Conservation (phyloP, 2,329 filamentous ascomycete species). For the Fusarium pilosicola region DNA sequence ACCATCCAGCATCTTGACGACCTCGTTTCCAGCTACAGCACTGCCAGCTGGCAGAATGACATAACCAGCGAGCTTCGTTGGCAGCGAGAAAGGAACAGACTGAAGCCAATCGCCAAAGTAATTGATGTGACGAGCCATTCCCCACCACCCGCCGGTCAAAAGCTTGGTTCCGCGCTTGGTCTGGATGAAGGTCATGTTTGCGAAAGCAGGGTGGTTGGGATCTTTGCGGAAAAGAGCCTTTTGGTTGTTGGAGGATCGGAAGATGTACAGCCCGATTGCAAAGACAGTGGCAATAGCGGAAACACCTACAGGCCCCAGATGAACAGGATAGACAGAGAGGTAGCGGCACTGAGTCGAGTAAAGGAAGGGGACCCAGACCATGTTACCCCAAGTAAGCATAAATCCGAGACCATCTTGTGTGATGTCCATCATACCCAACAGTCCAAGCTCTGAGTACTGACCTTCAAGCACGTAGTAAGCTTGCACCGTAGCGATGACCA, state of each 20-base stretch:
- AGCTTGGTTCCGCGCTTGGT: conserved; percentile 83
- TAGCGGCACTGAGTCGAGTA: conserved; percentile 87
- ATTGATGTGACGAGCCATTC: conserved; percentile 87
- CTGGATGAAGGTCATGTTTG: conserved; percentile 82
- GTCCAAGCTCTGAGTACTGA: conserved; percentile 83
- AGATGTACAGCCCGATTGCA: conserved; percentile 79
- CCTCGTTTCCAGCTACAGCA: conserved; percentile 52
- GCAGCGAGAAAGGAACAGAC: conserved; percentile 85
- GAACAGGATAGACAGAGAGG: conserved; percentile 80
- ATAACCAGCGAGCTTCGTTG: conserved; percentile 85
- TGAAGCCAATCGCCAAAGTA: conserved; percentile 94
- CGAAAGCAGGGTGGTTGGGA: conserved; percentile 79
- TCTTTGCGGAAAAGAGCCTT: conserved; percentile 94
- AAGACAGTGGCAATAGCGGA: conserved; percentile 72
- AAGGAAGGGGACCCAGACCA: conserved; percentile 89
- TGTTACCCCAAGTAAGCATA: conserved; percentile 91
- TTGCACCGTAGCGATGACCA: conserved; percentile 80
- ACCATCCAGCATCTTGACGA: conserved; percentile 65
- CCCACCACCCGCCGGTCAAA: conserved; percentile 91
- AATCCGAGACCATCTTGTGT: conserved; percentile 90
- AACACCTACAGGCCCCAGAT: conserved; percentile 74
- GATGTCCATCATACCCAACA: conserved; percentile 91
- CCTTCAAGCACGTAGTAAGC: conserved; percentile 83
- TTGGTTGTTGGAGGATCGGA: conserved; percentile 87
- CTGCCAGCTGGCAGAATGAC: conserved; percentile 67